phyloP scores from a whole-genome alignment of 768 basidiomycete genomes.

The Tubosaeta brunneosetosa region DNA sequence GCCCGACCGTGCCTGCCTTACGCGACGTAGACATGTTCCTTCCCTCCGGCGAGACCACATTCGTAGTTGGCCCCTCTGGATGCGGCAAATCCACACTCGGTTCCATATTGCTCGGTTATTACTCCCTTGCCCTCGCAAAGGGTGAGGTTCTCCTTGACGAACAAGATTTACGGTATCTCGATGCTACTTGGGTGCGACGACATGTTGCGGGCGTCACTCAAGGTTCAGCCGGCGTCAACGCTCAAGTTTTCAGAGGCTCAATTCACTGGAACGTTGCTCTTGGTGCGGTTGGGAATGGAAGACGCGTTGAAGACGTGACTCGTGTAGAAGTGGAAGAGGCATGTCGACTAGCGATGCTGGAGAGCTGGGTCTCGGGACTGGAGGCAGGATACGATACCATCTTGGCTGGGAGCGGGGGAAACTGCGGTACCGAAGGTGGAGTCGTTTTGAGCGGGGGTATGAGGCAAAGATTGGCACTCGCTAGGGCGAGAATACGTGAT shows the following conservation, averaged over 20 bases:
- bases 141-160: slow-evolving; percentile 79
- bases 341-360: slow-evolving; percentile 78
- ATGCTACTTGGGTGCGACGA: slow-evolving; percentile 58
- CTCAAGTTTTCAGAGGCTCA: slow-evolving; percentile 63
- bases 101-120: slow-evolving; percentile 65
- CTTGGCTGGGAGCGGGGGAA: slow-evolving; percentile 46
- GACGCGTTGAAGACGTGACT: slow-evolving; percentile 47
- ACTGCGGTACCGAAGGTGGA: slow-evolving; percentile 41
- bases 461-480: slow-evolving; percentile 85
- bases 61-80: slow-evolving; percentile 75
- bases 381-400: slow-evolving; percentile 85
- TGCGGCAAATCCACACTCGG: slow-evolving; percentile 74
- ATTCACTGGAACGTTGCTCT: slow-evolving; percentile 87
- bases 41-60: slow-evolving; percentile 68
- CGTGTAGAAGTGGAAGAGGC: slow-evolving; percentile 73
- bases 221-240: slow-evolving; percentile 48
- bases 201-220: slow-evolving; percentile 79
- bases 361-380: slow-evolving; percentile 81
- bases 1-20: slow-evolving; percentile 58
- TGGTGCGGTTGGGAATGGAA: slow-evolving; percentile 50
- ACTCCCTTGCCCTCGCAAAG: slow-evolving; percentile 45
- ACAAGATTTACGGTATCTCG: slow-evolving; percentile 70
- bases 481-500: slow-evolving; percentile 78
- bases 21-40: slow-evolving; percentile 60
- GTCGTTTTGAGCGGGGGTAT: slow-evolving; percentile 87